Evolutionary conservation across 176 grass and related monocot genomes (phyloP), one percentile per base, ranked within the genome.

Genomic region (Avena sativa): DNA sequence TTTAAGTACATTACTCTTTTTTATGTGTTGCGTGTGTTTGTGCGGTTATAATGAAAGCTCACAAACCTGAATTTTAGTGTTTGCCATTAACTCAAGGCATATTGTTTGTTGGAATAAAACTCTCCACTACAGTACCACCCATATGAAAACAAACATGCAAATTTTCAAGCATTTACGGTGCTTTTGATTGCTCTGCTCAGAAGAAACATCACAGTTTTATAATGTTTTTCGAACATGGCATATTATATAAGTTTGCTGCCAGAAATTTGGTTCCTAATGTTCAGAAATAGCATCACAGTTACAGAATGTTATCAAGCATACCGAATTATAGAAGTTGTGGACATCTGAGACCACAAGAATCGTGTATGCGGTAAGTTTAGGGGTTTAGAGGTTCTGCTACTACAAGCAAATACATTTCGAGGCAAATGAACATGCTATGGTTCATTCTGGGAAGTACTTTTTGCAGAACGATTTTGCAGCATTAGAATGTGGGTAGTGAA

Each of bases 361-460:
- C 46, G 11, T 46, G n/a, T 23, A 47, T 55, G 56, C 50, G 48
- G 49, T 75, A 17, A 50, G 17, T 58, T 30, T 70, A 81, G 40
- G 36, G 36, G 14, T 59, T 80, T 81, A 60, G 69, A 81, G 38
- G 65, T 49, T 52, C 23, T 38, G 58, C 38, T 81, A 49, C 40
- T 30, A 46, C 71, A 59, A 51, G 60, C 61, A 76, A 76, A 43
- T 25, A 26, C 62, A 10, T 36, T 49, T 58, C 8, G 16, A 32
- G 2, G 43, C 74, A 79, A 79, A 38, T 59, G 66, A 48, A 60
- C 71, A 76, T 16, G 17, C 12, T 56, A 74, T 36, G 46, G 57
- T 19, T 84, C 74, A 84, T 87, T 75, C 74, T 61, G 79, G 83
- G 63, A 87, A 92, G 59, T 89, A 87, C 44, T 89, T 89, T 69